Conservation (phyloP, 441 rosid species). For the Manihot esculenta region DNA sequence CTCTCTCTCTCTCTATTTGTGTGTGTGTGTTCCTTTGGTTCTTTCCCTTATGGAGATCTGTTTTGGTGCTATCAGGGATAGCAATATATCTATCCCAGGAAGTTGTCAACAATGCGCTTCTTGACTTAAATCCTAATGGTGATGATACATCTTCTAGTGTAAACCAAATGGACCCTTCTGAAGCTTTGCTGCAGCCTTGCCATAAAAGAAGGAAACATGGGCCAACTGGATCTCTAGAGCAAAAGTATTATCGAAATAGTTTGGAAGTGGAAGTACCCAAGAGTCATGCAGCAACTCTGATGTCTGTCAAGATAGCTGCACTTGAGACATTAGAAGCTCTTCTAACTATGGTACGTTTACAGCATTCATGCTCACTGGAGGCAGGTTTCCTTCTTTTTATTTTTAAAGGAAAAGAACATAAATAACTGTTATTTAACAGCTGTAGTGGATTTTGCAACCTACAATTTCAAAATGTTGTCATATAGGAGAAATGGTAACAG, state of each 20-base stretch:
- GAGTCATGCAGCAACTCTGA: slow-evolving; percentile 29
- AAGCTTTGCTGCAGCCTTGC: slow-evolving; percentile 33
- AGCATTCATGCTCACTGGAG: neutral
- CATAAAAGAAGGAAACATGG: slow-evolving; percentile 67
- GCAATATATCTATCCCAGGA: slow-evolving; percentile 68
- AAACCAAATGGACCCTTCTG: slow-evolving; percentile 32
- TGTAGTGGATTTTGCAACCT: too few species aligned
- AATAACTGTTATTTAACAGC: too few species aligned
- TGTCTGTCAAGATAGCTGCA: slow-evolving; percentile 71
- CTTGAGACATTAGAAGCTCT: slow-evolving; percentile 73
- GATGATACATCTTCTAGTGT: slow-evolving; percentile 34
- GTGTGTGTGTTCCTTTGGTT: neutral
- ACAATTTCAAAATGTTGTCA: too few species aligned
- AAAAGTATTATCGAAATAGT: slow-evolving; percentile 35
- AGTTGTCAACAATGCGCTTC: slow-evolving; percentile 47
- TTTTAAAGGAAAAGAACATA: neutral
- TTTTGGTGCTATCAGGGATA: slow-evolving; percentile 51
- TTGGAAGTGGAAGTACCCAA: slow-evolving; percentile 41
- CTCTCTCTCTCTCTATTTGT: neutral
- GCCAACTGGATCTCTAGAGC: slow-evolving; percentile 36
- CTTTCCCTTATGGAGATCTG: neutral
- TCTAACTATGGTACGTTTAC: slow-evolving; percentile 64
- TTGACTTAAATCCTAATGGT: slow-evolving; percentile 45
- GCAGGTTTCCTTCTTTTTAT: neutral
- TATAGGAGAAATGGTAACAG: too few species aligned